A percentile compares a stretch with the other conserved stretches of the same genome.
These are phyloP conservation scores for Chytriomyces sp. DNA, from an alignment of 192 early-diverging fungal genomes.

Conservation along the genomic window DNA sequence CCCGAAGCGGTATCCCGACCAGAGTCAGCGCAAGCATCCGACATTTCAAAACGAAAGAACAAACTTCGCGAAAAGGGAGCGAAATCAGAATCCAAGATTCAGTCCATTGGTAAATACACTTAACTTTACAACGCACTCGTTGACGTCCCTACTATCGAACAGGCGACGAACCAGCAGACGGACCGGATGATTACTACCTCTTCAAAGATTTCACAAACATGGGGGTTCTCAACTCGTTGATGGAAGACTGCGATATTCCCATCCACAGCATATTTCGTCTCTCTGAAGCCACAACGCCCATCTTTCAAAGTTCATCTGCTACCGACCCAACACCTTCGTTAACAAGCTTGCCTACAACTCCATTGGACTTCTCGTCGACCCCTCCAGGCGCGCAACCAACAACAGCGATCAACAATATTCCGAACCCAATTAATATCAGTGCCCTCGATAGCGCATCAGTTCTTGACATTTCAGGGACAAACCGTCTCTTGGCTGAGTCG, in stretches of 20 bases:
- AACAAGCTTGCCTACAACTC: neutral
- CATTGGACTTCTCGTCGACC: neutral
- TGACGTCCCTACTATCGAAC: neutral
- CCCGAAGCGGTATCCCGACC: constrained; percentile 41
- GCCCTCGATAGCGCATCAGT: neutral
- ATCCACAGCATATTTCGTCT: constrained; percentile 43
- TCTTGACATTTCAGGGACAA: constrained; percentile 7
- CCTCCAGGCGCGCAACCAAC: neutral
- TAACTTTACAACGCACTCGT: neutral
- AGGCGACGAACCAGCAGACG: constrained; percentile 61
- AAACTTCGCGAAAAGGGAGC: constrained; percentile 52
- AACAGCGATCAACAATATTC: neutral
- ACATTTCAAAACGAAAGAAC: constrained; percentile 52
- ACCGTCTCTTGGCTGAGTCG: constrained; percentile 22
- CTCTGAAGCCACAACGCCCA: neutral
- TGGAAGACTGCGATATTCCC: constrained; percentile 51
- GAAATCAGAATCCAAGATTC: constrained; percentile 46
- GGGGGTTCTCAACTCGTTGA: constrained; percentile 43
- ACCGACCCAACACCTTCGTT: neutral
- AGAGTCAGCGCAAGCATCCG: constrained; percentile 39
- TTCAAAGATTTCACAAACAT: constrained; percentile 52
- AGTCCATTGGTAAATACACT: constrained; percentile 40
- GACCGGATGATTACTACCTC: constrained; percentile 57
- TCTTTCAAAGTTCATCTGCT: neutral
- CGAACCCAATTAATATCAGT: neutral